Conservation (phyloP, 1,139 yeast genomes). For the Nakaseomyces uthaithaninus region DNA sequence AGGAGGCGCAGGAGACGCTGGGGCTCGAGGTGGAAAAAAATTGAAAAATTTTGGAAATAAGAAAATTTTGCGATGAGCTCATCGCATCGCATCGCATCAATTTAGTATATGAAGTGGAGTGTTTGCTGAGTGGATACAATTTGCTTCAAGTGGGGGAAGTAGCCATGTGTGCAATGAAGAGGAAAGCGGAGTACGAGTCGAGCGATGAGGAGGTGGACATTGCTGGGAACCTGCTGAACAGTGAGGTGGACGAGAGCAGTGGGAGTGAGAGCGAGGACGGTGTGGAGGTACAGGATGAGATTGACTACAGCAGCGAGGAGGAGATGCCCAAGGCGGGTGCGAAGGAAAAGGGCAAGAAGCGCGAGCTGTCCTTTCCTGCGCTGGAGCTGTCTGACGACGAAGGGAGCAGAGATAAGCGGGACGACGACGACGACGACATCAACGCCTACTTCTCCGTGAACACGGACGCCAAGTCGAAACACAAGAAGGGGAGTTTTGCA, state of each 20-base stretch:
- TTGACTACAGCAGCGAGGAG: constrained; percentile 39
- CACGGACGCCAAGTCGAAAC: constrained; percentile 41
- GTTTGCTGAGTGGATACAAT: too few species aligned
- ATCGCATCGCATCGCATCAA: neutral
- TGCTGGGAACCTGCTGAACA: constrained; percentile 53
- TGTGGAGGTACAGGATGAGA: constrained; percentile 48
- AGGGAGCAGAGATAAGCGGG: constrained; percentile 31
- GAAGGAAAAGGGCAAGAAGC: constrained; percentile 13
- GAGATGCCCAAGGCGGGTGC: constrained; percentile 29
- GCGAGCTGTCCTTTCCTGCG: constrained; percentile 43
- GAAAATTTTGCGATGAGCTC: constrained; percentile 3
- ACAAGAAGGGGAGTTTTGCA: constrained; percentile 77
- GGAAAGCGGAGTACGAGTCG: constrained; percentile 18
- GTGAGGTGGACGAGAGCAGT: constrained; percentile 36
- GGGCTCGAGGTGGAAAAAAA: neutral
- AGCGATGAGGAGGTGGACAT: constrained; percentile 53
- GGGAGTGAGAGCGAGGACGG: constrained; percentile 37
- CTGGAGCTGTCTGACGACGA: constrained; percentile 64
- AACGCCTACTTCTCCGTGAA: constrained; percentile 37
- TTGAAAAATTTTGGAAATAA: neutral
- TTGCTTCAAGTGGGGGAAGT: neutral
- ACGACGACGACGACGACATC: constrained; percentile 42
- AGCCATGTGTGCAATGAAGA: constrained; percentile 10
- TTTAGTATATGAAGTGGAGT: too few species aligned
- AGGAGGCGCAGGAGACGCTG: neutral